A percentile compares a stretch with the other conserved stretches of the same genome.
Evolutionary conservation across 495 filamentous ascomycete species (phyloP).

Genomic region (Aspergillus nidulans): DNA sequence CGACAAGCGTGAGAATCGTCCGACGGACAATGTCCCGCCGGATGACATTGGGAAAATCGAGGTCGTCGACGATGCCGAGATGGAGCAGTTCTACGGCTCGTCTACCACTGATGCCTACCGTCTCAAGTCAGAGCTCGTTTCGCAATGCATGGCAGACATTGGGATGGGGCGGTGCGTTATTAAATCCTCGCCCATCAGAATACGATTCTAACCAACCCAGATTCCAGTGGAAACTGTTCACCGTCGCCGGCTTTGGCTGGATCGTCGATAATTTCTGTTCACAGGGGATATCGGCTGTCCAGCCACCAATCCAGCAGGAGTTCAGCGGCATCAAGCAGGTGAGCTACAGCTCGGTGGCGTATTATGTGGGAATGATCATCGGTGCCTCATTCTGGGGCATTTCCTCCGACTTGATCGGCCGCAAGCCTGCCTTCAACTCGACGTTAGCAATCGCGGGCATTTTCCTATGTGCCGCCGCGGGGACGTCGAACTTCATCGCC

Average conservation of each 20-base stretch:
- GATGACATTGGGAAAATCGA: conserved; percentile 20
- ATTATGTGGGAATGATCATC: conserved; percentile 32
- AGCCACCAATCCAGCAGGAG: conserved; percentile 28
- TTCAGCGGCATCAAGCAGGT: conserved; percentile 24
- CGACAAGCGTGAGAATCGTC: neutral
- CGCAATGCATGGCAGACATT: conserved; percentile 29
- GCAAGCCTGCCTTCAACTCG: conserved; percentile 28
- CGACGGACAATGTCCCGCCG: neutral
- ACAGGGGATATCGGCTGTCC: conserved; percentile 28
- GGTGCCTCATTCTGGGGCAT: conserved; percentile 34
- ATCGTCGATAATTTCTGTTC: conserved; percentile 35
- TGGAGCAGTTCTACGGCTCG: conserved; percentile 29
- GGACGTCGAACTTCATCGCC: conserved; percentile 27
- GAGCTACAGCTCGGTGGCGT: conserved; percentile 35
- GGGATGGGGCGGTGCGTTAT: conserved; percentile 29
- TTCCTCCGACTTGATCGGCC: conserved; percentile 30
- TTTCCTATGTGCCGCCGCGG: conserved; percentile 27
- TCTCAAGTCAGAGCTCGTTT: conserved; percentile 32
- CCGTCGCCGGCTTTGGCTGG: conserved; percentile 33
- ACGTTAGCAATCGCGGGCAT: conserved; percentile 27
- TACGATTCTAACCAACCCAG: conserved; percentile 11
- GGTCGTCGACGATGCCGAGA: conserved; percentile 19
- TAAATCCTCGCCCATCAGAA: too few species aligned
- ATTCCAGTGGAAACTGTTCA: conserved; percentile 34
- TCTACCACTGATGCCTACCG: conserved; percentile 30